Base-by-base conservation (phyloP, 345 rosid genomes). In the Eucalyptus paniculata region DNA sequence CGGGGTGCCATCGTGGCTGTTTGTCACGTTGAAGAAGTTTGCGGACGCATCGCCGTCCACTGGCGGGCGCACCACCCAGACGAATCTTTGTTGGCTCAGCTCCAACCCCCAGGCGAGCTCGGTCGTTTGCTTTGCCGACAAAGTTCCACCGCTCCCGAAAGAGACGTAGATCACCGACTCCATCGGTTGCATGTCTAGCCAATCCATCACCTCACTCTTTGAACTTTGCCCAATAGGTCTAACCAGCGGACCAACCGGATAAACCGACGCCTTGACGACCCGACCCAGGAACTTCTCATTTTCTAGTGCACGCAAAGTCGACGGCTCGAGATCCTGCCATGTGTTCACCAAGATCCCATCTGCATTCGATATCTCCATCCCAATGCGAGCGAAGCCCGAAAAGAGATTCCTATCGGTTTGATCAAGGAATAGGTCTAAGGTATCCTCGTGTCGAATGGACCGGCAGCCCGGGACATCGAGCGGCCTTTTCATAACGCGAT, bases 91-190 rank as follows among this genome's bases (percentile, higher is more conserved):
- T 21, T 86, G 47, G 58, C 95, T 90, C 54, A 90, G 45, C 90
- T 92, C 93, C 45, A 94, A 86, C 7, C 93, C 94, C 92, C 89
- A 93, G 1, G 94, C 94, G 23, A 94, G 86, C 89, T 94, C 93
- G 12, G 37, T n/a, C 40, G 86, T 87, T 85, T 94, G 94, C 50
- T 91, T 65, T 5, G 69, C 51, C 19, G 96, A 90, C 5, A 94
- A 87, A 4, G 96, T 93, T 5, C 97, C 98, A 1, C 97, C 96
- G 40, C 98, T 96, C 28, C 99, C 99, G 69, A 96, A 94, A 8
- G 96, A 96, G 30, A 96, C 92, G 42, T 92, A 95, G 17, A 96
- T 54, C 47, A 94, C 96, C 32, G 97, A 95, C 34, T 92, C 92
- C 17, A 12, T 7, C 3, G 96, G 95, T 85, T 95, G 96, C 23